These are phyloP conservation scores for Citrus inodora DNA, from an alignment of 345 rosid species.

Conservation along the genomic window DNA sequence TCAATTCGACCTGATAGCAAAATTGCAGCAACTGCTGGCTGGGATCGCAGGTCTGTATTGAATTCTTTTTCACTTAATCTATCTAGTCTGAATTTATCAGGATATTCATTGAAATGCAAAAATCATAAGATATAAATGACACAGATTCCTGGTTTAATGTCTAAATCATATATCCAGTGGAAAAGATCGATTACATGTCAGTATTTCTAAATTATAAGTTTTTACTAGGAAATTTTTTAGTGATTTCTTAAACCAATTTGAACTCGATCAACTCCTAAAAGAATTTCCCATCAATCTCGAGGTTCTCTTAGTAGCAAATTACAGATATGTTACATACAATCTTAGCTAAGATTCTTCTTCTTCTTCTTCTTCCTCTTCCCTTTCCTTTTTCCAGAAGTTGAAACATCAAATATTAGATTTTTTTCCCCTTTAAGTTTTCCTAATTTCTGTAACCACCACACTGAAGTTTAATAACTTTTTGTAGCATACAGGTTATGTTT, in stretches of 20 bases:
- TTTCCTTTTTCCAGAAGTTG: background rate
- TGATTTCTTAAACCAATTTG: too few relatives aligned
- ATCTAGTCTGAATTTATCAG: background rate
- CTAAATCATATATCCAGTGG: background rate
- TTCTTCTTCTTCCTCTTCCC: too few relatives aligned
- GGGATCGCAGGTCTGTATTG: slow-evolving; percentile 81
- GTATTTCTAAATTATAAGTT: background rate
- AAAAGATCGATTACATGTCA: background rate
- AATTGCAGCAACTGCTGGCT: slow-evolving; percentile 90
- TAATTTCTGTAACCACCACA: background rate
- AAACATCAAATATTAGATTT: background rate
- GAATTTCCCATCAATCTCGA: too few relatives aligned
- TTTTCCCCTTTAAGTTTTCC: background rate
- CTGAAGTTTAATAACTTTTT: background rate
- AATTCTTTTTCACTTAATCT: background rate
- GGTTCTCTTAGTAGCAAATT: background rate
- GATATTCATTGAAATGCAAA: background rate
- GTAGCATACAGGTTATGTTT: background rate
- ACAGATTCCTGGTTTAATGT: background rate
- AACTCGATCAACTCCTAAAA: too few relatives aligned
- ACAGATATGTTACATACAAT: background rate
- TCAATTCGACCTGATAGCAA: slow-evolving; percentile 74
- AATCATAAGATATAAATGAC: background rate
- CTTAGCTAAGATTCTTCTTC: background rate
- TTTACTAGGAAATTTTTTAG: too few relatives aligned